Conservation (phyloP, 177 flowering plant species). For the Vitis hybrid region DNA sequence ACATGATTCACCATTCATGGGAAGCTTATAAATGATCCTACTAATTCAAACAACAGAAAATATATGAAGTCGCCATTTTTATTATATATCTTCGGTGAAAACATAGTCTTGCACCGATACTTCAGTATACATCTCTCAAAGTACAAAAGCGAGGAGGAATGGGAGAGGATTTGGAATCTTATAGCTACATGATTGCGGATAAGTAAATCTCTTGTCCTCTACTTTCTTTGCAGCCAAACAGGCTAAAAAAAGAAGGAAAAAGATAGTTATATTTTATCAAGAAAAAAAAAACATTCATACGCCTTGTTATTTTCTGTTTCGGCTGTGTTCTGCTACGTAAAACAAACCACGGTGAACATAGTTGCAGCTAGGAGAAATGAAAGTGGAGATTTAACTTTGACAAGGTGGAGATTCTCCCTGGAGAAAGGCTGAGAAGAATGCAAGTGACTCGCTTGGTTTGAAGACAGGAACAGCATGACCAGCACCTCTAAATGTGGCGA, state of each 20-base stretch:
- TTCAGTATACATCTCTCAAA: no score
- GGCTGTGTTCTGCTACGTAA: neutral
- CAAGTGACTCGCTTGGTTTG: constrained; percentile 80
- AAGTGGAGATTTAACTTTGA: constrained; percentile 13
- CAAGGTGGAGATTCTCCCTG: constrained; percentile 47
- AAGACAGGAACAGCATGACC: constrained; percentile 94
- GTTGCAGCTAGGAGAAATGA: neutral
- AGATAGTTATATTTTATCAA: neutral
- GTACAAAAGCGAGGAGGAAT: no score
- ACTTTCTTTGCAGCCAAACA: neutral
- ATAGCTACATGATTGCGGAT: no score
- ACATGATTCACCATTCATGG: no score
- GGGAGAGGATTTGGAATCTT: no score
- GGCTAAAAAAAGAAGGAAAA: neutral
- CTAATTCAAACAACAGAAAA: no score
- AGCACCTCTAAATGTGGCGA: constrained; percentile 94
- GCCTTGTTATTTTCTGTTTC: neutral
- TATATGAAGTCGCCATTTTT: no score
- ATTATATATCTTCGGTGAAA: no score
- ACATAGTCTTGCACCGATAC: no score
- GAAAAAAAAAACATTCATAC: neutral
- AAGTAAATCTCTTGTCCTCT: neutral
- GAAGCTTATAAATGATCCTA: no score
- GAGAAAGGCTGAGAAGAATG: constrained; percentile 75
- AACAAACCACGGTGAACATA: no score